phyloP scores from a whole-genome alignment of 2,329 filamentous ascomycete species.

The Colletotrichum tanaceti region DNA sequence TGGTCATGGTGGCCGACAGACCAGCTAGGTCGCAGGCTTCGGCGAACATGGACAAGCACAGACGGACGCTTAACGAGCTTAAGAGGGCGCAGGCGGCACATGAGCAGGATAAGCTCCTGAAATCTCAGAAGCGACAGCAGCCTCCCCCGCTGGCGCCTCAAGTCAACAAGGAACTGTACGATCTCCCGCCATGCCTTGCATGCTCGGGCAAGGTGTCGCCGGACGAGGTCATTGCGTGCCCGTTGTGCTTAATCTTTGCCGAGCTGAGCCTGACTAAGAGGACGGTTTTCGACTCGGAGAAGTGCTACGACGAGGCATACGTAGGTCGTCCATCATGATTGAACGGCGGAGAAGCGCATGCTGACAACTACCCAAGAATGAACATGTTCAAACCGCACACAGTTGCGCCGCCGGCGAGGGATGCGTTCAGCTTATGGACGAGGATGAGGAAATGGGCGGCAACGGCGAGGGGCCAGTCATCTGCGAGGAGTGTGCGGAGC shows the following conservation, averaged over 20 bases:
- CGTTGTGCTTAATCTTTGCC: constrained; percentile 57
- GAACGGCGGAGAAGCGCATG: not conserved
- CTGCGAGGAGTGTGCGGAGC: constrained; percentile 56
- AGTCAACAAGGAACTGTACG: constrained; percentile 50
- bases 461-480: constrained; percentile 49
- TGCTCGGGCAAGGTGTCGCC: constrained; percentile 52
- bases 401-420: constrained; percentile 55
- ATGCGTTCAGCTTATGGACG: constrained; percentile 55
- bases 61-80: constrained; percentile 58
- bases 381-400: constrained; percentile 54
- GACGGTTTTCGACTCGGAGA: constrained; percentile 59
- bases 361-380: constrained; percentile 47
- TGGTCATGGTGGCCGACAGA: constrained; percentile 49
- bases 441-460: constrained; percentile 53
- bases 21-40: constrained; percentile 44
- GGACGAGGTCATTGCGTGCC: constrained; percentile 56
- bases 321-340: constrained; percentile 48
- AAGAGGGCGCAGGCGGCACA: constrained; percentile 60
- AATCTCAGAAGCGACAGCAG: constrained; percentile 49
- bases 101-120: constrained; percentile 57
- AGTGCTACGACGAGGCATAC: constrained; percentile 54
- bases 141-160: constrained; percentile 44
- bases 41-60: constrained; percentile 52
- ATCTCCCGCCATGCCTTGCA: constrained; percentile 54
- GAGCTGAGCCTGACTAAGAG: constrained; percentile 52